These are phyloP conservation scores for Cercospora janseana DNA, from an alignment of 2,329 filamentous ascomycete genomes.

Conservation along the genomic window DNA sequence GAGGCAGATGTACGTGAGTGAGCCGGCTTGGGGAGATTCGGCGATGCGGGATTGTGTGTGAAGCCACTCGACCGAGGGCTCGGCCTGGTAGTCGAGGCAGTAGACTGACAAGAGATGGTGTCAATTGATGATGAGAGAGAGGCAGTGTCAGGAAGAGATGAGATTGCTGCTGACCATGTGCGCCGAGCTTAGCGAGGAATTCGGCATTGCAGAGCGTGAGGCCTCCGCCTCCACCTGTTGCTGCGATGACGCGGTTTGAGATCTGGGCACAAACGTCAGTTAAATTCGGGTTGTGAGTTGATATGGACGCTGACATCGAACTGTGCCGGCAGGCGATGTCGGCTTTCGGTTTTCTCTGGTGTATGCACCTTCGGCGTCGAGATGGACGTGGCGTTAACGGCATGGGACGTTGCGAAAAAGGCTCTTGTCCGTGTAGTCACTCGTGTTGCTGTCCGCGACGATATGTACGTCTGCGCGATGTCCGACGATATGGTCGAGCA, in stretches of 20 bases:
- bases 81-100: constrained; percentile 48
- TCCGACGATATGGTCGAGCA: neutral
- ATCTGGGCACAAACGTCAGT: constrained; percentile 16
- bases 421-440: neutral
- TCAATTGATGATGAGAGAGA: too few species aligned
- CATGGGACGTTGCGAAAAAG: neutral
- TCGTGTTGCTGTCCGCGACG: too few species aligned
- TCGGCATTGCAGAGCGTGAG: constrained; percentile 43
- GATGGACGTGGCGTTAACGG: neutral
- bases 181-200: constrained; percentile 49
- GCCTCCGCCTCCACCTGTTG: constrained; percentile 32
- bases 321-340: neutral
- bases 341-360: neutral
- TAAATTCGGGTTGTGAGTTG: neutral
- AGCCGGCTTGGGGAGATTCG: constrained; percentile 41
- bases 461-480: too few species aligned
- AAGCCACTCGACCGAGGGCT: constrained; percentile 46
- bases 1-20: constrained; percentile 48
- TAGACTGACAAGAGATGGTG: too few species aligned
- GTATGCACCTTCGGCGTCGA: neutral
- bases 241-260: constrained; percentile 25
- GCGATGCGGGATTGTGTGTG: constrained; percentile 41
- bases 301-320: neutral
- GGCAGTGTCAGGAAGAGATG: too few species aligned
- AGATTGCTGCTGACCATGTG: constrained; percentile 39